These are phyloP conservation scores for Paramyrothecium sp. DNA, from an alignment of 2,329 filamentous ascomycete genomes.

Conservation along the genomic window DNA sequence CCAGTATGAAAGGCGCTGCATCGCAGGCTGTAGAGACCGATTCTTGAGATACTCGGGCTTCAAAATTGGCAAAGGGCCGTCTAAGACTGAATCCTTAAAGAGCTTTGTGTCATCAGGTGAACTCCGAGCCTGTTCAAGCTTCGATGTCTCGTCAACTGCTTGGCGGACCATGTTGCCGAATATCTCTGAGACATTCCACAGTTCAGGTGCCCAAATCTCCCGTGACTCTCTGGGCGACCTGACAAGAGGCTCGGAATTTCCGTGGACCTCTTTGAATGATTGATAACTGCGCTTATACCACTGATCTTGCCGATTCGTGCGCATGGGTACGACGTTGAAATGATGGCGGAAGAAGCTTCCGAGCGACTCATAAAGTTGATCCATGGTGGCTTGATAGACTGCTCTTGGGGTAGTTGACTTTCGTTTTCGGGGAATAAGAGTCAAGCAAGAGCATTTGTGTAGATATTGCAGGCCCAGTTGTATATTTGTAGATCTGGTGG, in stretches of 20 bases:
- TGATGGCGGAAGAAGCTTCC: neutral
- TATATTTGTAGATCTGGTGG: too few relatives aligned
- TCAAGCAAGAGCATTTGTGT: too few relatives aligned
- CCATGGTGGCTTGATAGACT: too few relatives aligned
- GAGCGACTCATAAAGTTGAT: too few relatives aligned
- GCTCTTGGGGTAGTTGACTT: too few relatives aligned
- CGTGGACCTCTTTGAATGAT: neutral
- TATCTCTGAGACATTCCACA: too few relatives aligned
- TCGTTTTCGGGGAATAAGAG: too few relatives aligned
- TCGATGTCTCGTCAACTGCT: too few relatives aligned
- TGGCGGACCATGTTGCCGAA: too few relatives aligned
- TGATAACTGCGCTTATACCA: neutral
- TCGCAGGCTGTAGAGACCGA: neutral
- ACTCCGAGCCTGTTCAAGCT: too few relatives aligned
- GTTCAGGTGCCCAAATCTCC: neutral
- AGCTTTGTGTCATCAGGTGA: neutral
- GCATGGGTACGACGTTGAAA: neutral
- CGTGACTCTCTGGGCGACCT: neutral
- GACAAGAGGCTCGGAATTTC: neutral
- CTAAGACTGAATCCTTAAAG: neutral
- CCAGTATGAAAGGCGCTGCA: neutral
- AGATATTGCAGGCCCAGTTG: too few relatives aligned
- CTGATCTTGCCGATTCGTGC: neutral
- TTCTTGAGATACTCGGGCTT: neutral
- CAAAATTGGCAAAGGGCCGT: neutral